A percentile compares a stretch with the other conserved stretches of the same genome.
Conservation (phyloP, 2,329 filamentous ascomycete species). For the Ophiostoma angusticollis region DNA sequence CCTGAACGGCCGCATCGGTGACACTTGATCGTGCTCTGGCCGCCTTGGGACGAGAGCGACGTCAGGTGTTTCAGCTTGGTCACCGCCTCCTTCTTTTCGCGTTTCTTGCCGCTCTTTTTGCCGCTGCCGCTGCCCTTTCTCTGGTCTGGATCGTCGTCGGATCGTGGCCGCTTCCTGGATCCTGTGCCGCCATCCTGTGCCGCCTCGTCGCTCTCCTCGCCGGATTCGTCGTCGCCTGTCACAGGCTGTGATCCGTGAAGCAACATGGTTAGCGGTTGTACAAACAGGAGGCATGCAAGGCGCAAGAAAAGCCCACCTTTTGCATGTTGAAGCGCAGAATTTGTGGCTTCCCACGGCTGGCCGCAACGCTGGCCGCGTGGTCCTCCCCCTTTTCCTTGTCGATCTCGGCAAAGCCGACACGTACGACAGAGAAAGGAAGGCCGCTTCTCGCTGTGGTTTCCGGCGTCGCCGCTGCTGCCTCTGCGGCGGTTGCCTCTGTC, state of each 20-base stretch:
- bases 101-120: no score
- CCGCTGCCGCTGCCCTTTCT: no score
- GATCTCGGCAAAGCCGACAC: slow-evolving; percentile 40
- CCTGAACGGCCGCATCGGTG: slow-evolving; percentile 49
- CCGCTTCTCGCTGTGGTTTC: neutral
- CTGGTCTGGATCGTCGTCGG: slow-evolving; percentile 36
- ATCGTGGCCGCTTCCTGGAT: slow-evolving; percentile 12
- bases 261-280: no score
- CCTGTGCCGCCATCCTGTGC: neutral
- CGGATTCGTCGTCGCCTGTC: slow-evolving; percentile 22
- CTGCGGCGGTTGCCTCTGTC: no score
- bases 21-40: slow-evolving; percentile 33
- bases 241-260: no score
- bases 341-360: slow-evolving; percentile 5
- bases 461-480: slow-evolving; percentile 22
- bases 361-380: slow-evolving; percentile 20
- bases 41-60: slow-evolving; percentile 41
- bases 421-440: slow-evolving; percentile 40
- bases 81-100: slow-evolving; percentile 49
- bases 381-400: slow-evolving; percentile 24
- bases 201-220: slow-evolving; percentile 18
- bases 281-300: no score
- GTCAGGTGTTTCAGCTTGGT: slow-evolving; percentile 46
- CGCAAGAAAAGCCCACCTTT: slow-evolving; percentile 4
- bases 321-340: slow-evolving; percentile 23